Base-by-base conservation (phyloP, 441 rosid species). In the Hypseocharis bilobata region DNA sequence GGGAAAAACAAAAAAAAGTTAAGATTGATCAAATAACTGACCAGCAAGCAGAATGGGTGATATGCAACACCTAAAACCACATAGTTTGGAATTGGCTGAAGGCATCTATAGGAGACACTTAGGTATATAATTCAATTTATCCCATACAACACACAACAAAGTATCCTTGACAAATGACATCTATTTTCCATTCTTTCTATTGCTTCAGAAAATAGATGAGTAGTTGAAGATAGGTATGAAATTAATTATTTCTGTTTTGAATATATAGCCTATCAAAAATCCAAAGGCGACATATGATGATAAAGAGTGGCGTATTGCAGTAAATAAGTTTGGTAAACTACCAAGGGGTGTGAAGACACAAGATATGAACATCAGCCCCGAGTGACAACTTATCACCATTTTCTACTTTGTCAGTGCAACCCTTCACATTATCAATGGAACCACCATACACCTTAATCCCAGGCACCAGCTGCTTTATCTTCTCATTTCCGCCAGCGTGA, bases 341-440 rank as follows among this genome's bases (percentile, higher is more conserved):
- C 98, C 98, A 86, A 72, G 96, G 96, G 2, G 98, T 89, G 78
- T 89, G 96, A 66, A 89, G 93, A 69, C 86, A 80, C 69, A 85
- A 68, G 16, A 92, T 76, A 64, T 74, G 76, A 25, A 87, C 52
- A 75, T 76, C 63, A 36, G 78, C 77, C 4, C 93, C 89, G 25
- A 92, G 72, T 27, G 82, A 66, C 20, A 88, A 29, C 72, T 81
- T 82, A 68, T 88, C 88, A 58, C 98, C 96, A 72, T 89, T 82
- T 34, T 82, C 80, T 20, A 92, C 75, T 7, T 76, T 61, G 77
- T 80, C 63, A 59, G 96, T 85, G 75, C 96, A 92, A 13, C 85
- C 96, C 71, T 73, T 76, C 8, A 89, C 98, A 44, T 84, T 79
- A 77, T 89, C 96, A 22, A 88, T 26, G 20, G 98, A 88, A 61